Conservation (phyloP, 2,329 filamentous ascomycete genomes). For the Diplocarpon mali region DNA sequence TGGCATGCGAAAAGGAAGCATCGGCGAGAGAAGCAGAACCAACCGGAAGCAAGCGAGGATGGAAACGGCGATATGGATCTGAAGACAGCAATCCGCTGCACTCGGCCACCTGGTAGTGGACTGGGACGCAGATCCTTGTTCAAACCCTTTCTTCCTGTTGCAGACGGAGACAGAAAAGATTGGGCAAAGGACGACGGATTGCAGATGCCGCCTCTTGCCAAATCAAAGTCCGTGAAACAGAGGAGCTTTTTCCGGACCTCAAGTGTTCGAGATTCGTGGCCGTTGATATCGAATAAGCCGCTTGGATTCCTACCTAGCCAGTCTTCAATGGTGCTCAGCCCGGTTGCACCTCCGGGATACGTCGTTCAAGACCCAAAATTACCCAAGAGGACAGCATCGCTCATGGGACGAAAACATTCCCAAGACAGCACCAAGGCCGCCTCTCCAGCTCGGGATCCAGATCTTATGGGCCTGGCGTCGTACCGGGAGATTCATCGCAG, state of each 20-base stretch:
- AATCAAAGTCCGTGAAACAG: constrained; percentile 8
- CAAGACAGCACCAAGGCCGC: not conserved
- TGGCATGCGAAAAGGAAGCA: constrained; percentile 11
- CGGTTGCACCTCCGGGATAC: constrained; percentile 22
- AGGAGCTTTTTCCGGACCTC: constrained; percentile 13
- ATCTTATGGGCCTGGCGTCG: not conserved
- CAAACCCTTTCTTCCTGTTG: constrained; percentile 7
- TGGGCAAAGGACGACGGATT: constrained; percentile 4
- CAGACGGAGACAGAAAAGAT: constrained; percentile 3
- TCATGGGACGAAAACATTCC: constrained; percentile 2
- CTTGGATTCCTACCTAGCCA: constrained; percentile 11
- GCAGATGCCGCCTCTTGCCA: constrained; percentile 8
- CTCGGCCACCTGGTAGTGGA: constrained; percentile 5
- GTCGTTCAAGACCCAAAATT: constrained; percentile 15
- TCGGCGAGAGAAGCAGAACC: constrained; percentile 2
- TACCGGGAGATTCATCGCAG: constrained; percentile 7
- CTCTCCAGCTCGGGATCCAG: constrained; percentile 1
- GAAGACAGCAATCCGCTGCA: constrained; percentile 9
- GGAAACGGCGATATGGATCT: constrained; percentile 19
- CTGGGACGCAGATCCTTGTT: constrained; percentile 4
- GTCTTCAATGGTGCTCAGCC: constrained; percentile 14
- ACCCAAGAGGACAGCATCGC: constrained; percentile 7
- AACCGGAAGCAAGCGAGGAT: constrained; percentile 3
- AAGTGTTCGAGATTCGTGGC: constrained; percentile 23
- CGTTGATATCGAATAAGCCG: constrained; percentile 15